Evolutionary conservation across 306 rosid species (phyloP).

Genomic region (Citrullus colocynthis): DNA sequence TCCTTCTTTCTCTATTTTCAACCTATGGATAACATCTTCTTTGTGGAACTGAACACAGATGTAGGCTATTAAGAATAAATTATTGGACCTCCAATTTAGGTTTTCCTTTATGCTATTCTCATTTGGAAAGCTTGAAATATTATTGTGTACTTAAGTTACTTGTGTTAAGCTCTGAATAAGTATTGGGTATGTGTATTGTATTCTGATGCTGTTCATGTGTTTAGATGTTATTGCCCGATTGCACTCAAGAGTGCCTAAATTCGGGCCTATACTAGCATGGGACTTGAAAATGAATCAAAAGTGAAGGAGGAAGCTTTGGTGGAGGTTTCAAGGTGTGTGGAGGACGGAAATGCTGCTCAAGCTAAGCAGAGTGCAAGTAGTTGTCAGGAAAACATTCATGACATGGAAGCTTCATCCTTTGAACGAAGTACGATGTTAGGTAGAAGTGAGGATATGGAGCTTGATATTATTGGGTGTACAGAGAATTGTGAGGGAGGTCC

Average conservation of each 20-base stretch:
- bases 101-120: neutral
- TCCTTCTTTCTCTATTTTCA: neutral
- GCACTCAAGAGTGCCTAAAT: neutral
- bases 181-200: neutral
- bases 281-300: conserved; percentile 27
- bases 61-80: neutral
- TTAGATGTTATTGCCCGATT: neutral
- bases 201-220: conserved; percentile 2
- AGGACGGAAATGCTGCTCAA: conserved; percentile 7
- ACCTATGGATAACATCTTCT: neutral
- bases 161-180: neutral
- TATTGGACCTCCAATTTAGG: neutral
- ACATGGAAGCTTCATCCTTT: conserved; percentile 10
- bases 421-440: conserved; percentile 9
- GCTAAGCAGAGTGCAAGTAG: conserved; percentile 18
- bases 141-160: neutral
- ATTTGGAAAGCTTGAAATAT: neutral
- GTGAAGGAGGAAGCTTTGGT: conserved; percentile 17
- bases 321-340: conserved; percentile 25
- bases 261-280: conserved; percentile 25
- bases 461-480: conserved; percentile 27
- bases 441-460: conserved; percentile 31
- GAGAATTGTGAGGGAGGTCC: conserved; percentile 14
- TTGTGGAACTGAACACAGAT: neutral
- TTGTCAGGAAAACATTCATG: conserved; percentile 14